Base-by-base conservation (phyloP, 495 filamentous ascomycete species). In the Tetracladium setigerum region DNA sequence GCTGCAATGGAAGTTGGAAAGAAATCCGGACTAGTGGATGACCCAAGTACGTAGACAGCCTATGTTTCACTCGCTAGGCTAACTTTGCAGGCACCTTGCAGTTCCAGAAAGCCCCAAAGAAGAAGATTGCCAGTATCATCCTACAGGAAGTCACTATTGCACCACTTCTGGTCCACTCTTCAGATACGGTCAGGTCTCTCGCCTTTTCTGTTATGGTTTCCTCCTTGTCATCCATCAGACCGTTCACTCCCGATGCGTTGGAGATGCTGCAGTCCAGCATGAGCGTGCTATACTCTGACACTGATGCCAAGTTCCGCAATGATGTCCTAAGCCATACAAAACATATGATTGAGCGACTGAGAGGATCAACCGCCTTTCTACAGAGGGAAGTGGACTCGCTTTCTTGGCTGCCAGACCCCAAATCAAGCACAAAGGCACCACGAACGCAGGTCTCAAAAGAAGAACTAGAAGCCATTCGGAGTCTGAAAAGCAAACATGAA, bases 241-340 rank as follows among this genome's bases (percentile, higher is more conserved):
- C 88, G 8, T 77, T 91, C 14, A 77, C 81, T 0, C 38, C 66
- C 3, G 66, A 60, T 35, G 73, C 81, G 0, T 71, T 89, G 2
- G 51, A 54, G n/a, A 70, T 80, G 2, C 71, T 95, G 18, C 64
- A 75, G 33, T 65, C 59, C 34, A 73, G 81, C 31, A 65, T 96
- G 0, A 70, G 77, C 2, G 72, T 79, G 2, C 78, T 94, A 41
- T 81, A 89, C 64, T 76, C 82, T 4, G 89, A 95, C 49, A 80
- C 83, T n/a, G 86, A 95, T 55, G 78, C 91, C 7, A 84, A 89
- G 52, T 75, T 85, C 49, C 77, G 91, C 41, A 81, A 87, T 33
- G 86, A 92, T 50, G 68, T 89, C 2, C 67, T 90, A 43, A 76
- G 78, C 30, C 62, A 81, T 41, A 77, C 81, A 12, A 82, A 78